phyloP scores from a whole-genome alignment of 805 yeast genomes.

The Yarrowia yakushimensis region DNA sequence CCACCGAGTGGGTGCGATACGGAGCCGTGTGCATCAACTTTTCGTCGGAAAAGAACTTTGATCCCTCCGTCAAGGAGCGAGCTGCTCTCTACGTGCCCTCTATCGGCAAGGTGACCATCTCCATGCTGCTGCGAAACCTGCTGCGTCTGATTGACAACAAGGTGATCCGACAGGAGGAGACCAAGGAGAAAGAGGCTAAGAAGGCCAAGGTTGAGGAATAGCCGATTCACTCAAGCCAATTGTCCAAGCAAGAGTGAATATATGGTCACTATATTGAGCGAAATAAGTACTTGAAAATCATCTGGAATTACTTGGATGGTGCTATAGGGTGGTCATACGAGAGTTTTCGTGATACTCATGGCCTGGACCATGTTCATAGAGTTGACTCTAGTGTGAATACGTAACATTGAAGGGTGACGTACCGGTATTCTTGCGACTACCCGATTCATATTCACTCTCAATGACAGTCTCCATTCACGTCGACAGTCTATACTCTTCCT shows the following conservation, averaged over 20 bases:
- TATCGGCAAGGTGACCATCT: conserved; percentile 93
- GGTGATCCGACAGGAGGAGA: conserved; percentile 27
- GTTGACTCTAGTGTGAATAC: too few species aligned
- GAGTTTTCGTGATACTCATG: too few species aligned
- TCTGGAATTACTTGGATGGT: background rate
- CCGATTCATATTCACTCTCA: too few species aligned
- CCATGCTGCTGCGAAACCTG: conserved; percentile 88
- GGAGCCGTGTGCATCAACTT: conserved; percentile 93
- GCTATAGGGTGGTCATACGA: too few species aligned
- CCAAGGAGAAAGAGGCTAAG: conserved; percentile 18
- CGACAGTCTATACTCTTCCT: too few species aligned
- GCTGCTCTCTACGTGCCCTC: conserved; percentile 94
- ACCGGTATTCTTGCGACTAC: too few species aligned
- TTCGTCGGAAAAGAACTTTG: conserved; percentile 83
- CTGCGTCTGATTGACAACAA: conserved; percentile 75
- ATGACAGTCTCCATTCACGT: too few species aligned
- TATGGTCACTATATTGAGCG: background rate
- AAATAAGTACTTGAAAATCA: background rate
- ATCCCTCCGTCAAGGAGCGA: conserved; percentile 67
- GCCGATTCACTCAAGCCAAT: background rate
- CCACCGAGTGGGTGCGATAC: conserved; percentile 69
- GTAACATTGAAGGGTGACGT: too few species aligned
- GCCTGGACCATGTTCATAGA: too few species aligned
- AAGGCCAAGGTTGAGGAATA: conserved; percentile 6
- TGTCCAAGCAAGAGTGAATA: background rate